Conservation (phyloP, 1,284 basidiomycete genomes). For the Pholiota adiposa region DNA sequence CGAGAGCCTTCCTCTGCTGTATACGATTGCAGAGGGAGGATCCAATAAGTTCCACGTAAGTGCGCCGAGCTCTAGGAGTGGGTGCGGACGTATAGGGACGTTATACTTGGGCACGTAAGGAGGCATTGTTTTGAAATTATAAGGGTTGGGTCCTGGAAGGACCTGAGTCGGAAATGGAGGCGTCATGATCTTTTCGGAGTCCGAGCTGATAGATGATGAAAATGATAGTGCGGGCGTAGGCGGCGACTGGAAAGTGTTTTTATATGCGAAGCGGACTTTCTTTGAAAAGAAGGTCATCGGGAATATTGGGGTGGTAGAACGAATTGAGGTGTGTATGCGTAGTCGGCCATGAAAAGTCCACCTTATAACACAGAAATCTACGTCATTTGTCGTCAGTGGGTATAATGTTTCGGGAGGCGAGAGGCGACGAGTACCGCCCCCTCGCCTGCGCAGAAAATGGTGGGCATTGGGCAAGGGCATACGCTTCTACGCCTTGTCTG, state of each 20-base stretch:
- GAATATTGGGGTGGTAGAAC: not conserved
- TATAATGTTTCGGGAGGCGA: not conserved
- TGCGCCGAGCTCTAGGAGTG: constrained; percentile 20
- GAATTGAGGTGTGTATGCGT: not conserved
- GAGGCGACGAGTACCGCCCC: not conserved
- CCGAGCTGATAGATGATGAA: not conserved
- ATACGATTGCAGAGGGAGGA: constrained; percentile 17
- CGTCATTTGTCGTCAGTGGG: not conserved
- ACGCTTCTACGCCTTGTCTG: too few relatives aligned
- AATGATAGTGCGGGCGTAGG: constrained; percentile 3
- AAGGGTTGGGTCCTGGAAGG: not conserved
- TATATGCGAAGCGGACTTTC: constrained; percentile 3
- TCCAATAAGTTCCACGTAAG: constrained; percentile 28
- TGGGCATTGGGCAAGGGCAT: not conserved
- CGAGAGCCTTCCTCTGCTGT: constrained; percentile 23
- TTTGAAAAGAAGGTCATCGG: not conserved
- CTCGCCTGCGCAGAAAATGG: not conserved
- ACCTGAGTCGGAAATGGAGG: not conserved
- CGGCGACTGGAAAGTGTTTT: constrained; percentile 2
- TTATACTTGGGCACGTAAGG: constrained; percentile 2
- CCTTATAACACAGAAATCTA: not conserved
- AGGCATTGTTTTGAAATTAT: not conserved
- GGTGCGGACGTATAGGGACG: constrained; percentile 18
- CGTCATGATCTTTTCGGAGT: not conserved
- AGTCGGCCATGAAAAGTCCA: not conserved